phyloP scores from a whole-genome alignment of 2,329 filamentous ascomycete species.

The Teratosphaeria gauchensis region DNA sequence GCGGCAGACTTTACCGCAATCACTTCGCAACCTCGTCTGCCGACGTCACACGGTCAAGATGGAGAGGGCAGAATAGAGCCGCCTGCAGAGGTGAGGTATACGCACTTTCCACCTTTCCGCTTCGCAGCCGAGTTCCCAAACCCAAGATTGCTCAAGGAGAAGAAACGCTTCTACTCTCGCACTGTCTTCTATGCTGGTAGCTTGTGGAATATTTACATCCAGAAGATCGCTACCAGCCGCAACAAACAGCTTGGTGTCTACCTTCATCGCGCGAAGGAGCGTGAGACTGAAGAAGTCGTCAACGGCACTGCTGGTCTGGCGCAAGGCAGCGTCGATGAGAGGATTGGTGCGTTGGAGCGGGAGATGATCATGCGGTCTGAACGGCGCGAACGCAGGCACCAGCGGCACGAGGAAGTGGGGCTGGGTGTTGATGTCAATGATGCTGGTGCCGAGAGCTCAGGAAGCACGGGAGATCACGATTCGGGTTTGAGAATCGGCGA shows the following conservation, averaged over 20 bases:
- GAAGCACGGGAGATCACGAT: constrained; percentile 38
- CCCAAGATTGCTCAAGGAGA: constrained; percentile 47
- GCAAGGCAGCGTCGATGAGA: constrained; percentile 41
- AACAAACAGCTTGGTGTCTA: constrained; percentile 51
- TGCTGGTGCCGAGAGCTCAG: constrained; percentile 32
- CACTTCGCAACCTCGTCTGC: constrained; percentile 25
- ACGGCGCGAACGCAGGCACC: constrained; percentile 16
- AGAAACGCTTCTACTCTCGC: constrained; percentile 49
- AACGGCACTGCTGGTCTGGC: constrained; percentile 29
- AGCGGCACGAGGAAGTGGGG: constrained; percentile 16
- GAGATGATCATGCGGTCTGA: constrained; percentile 40
- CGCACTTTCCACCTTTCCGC: constrained; percentile 48
- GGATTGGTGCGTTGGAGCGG: constrained; percentile 45
- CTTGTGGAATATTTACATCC: constrained; percentile 54
- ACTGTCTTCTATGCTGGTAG: constrained; percentile 51
- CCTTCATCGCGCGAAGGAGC: constrained; percentile 48
- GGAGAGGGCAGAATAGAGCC: not conserved
- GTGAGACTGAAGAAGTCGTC: constrained; percentile 38
- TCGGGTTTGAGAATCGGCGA: constrained; percentile 20
- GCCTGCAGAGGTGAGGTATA: constrained; percentile 30
- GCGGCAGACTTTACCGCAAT: constrained; percentile 45
- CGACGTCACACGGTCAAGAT: not conserved
- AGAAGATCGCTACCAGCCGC: constrained; percentile 46
- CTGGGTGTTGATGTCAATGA: constrained; percentile 9
- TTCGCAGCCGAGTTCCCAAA: constrained; percentile 51